phyloP scores from a whole-genome alignment of 257 asterid species.

The Penstemon eatonii region DNA sequence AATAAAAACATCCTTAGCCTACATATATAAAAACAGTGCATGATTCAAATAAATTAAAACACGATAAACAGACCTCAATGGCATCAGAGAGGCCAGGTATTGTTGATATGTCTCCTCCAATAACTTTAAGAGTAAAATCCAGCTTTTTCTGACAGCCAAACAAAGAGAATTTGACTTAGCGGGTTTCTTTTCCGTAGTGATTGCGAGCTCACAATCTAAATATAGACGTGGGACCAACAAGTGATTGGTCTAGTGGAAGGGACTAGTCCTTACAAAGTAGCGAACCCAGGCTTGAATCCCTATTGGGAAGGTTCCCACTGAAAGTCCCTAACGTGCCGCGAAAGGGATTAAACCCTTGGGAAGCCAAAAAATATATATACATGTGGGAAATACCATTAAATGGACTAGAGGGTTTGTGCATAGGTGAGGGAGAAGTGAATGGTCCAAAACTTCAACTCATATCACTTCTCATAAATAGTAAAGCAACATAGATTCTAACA shows the following conservation, averaged over 20 bases:
- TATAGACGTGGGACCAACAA: not conserved
- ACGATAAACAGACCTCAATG: constrained; percentile 66
- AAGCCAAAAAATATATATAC: not conserved
- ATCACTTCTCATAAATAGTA: not conserved
- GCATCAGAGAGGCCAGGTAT: constrained; percentile 99
- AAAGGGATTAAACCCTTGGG: no score
- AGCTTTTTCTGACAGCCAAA: constrained; percentile 80
- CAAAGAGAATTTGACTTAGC: constrained; percentile 23
- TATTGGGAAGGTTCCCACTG: no score
- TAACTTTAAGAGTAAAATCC: constrained; percentile 92
- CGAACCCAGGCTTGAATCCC: no score
- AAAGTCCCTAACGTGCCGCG: no score
- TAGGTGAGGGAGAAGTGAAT: constrained; percentile 19
- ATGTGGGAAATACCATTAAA: not conserved
- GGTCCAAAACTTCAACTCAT: not conserved
- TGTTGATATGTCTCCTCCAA: constrained; percentile 90
- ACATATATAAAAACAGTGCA: not conserved
- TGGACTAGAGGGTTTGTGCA: constrained; percentile 7
- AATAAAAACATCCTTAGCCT: constrained; percentile 8
- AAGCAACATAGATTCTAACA: not conserved
- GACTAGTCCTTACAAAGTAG: no score
- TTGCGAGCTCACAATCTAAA: constrained; percentile 8
- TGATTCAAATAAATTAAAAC: constrained; percentile 20
- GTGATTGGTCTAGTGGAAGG: not conserved
- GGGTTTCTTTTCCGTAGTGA: constrained; percentile 19